Evolutionary conservation across 768 basidiomycete genomes (phyloP).

Genomic region (Boletus reticuloceps): DNA sequence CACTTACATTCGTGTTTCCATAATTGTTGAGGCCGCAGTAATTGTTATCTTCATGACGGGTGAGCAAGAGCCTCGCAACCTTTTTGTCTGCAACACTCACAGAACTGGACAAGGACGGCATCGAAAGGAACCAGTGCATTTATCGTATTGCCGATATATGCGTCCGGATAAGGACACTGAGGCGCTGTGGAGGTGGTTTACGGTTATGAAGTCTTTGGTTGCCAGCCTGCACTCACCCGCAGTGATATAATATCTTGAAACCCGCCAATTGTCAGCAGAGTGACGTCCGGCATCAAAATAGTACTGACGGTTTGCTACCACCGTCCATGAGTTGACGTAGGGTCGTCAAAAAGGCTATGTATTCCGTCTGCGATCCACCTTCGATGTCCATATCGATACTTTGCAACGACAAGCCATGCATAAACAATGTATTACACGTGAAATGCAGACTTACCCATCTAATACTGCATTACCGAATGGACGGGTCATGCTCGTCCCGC

Average conservation of each 20-base stretch:
- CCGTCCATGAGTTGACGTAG: slow-evolving; percentile 29
- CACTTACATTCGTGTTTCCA: slow-evolving; percentile 40
- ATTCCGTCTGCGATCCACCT: slow-evolving; percentile 36
- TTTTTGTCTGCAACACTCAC: slow-evolving; percentile 13
- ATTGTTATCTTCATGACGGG: slow-evolving; percentile 41
- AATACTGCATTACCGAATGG: slow-evolving; percentile 73
- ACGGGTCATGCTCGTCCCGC: slow-evolving; percentile 57
- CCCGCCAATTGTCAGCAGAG: background rate
- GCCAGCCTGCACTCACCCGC: slow-evolving; percentile 24
- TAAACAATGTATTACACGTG: background rate
- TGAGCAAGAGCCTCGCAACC: background rate
- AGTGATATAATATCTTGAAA: slow-evolving; percentile 41
- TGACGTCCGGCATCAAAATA: background rate
- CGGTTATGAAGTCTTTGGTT: background rate
- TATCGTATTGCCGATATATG: slow-evolving; percentile 40
- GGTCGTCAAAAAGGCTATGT: slow-evolving; percentile 31
- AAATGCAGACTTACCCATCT: slow-evolving; percentile 51
- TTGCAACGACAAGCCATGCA: background rate
- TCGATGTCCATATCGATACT: slow-evolving; percentile 50
- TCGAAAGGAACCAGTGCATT: slow-evolving; percentile 45
- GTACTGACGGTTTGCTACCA: slow-evolving; percentile 26
- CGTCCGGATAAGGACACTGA: slow-evolving; percentile 50
- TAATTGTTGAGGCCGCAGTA: slow-evolving; percentile 43
- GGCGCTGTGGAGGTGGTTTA: slow-evolving; percentile 23
- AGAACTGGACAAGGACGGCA: slow-evolving; percentile 53